phyloP scores from a whole-genome alignment of 73 alveolate genomes.

The Loxodes magnus region DNA sequence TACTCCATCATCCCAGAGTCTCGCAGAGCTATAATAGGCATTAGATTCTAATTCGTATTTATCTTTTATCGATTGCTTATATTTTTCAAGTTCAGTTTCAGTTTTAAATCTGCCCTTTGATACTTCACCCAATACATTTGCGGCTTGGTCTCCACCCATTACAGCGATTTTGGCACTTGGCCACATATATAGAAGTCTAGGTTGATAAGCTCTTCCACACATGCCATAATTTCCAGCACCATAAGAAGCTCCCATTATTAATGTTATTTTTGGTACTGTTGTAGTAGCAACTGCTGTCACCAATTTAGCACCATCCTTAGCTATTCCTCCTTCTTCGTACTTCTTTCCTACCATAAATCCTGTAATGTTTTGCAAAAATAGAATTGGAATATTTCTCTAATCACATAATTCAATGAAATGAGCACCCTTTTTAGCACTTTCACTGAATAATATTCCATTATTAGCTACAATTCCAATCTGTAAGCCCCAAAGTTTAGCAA shows the following conservation, averaged over 20 bases:
- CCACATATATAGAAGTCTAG: slow-evolving; percentile 80
- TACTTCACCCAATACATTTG: slow-evolving; percentile 35
- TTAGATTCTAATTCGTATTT: slow-evolving; percentile 56
- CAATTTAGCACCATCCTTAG: slow-evolving; percentile 94
- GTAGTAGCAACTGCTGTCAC: slow-evolving; percentile 90
- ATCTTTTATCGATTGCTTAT: slow-evolving; percentile 21
- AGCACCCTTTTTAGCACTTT: slow-evolving; percentile 88
- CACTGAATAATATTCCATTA: slow-evolving; percentile 81
- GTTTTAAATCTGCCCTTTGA: slow-evolving; percentile 10
- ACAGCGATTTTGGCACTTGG: slow-evolving; percentile 87
- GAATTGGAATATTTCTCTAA: slow-evolving; percentile 77
- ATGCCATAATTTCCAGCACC: slow-evolving; percentile 99
- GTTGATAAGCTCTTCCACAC: slow-evolving; percentile 95
- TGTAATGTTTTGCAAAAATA: slow-evolving; percentile 81
- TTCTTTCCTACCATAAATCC: slow-evolving; percentile 94
- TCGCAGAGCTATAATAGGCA: slow-evolving; percentile 78
- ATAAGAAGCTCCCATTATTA: slow-evolving; percentile 71
- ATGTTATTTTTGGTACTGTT: slow-evolving; percentile 83
- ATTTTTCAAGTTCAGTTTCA: slow-evolving; percentile 31
- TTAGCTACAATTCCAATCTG: slow-evolving; percentile 92
- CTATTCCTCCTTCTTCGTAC: slow-evolving; percentile 89
- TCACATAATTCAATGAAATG: slow-evolving; percentile 85
- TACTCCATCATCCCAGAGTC: slow-evolving; percentile 95
- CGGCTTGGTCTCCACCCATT: slow-evolving; percentile 95
- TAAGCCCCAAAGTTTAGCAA: slow-evolving; percentile 75